Base-by-base conservation (phyloP, 139 green algal species). In the Chlamydomonas sp. region DNA sequence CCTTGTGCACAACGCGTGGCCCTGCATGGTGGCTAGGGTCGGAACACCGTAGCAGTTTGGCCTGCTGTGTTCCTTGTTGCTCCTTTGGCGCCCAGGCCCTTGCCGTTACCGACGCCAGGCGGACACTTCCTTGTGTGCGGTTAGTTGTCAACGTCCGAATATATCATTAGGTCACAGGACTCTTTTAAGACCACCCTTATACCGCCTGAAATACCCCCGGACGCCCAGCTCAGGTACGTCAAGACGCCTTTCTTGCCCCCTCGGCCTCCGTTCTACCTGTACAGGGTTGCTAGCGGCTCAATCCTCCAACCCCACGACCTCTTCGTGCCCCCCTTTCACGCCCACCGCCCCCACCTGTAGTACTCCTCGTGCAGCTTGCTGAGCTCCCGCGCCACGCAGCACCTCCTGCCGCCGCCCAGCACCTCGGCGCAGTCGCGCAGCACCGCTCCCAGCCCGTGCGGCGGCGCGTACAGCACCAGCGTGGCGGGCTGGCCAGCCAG, bases 291-390 rank as follows among this genome's bases (percentile, higher is more conserved):
- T 57, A 2, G 12, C 58, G 80, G 49, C 31, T 63, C 84, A 84
- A 78, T 9, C 89, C 89, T 68, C 58, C 49, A 77, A 77, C 80
- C 77, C 79, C 49, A 79, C 72, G 1, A 74, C 73, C 73, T 63
- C 58, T 1, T 14, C 64, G 10, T 78, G 58, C 20, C 77, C 90
- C 86, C 78, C 91, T 62, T 31, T 7, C 77, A 64, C 78, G 64
- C 87, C 14, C 6, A 68, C 72, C 95, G 74, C 16, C 76, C 95
- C 14, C 84, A 92, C 67, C 97, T 92, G 85, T 93, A 95, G 69
- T 97, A 95, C 89, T 98, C 95, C 86, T 99, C 96, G 77, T 98
- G 93, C 63, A 95, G 20, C 90, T 99, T 99, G 72, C 96, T 99
- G 31, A 99, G 85, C 90, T 99, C 97, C 63, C 97, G 78, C 1